phyloP scores from a whole-genome alignment of 2,329 filamentous ascomycete genomes.

The Ophiostoma angusticollis region DNA sequence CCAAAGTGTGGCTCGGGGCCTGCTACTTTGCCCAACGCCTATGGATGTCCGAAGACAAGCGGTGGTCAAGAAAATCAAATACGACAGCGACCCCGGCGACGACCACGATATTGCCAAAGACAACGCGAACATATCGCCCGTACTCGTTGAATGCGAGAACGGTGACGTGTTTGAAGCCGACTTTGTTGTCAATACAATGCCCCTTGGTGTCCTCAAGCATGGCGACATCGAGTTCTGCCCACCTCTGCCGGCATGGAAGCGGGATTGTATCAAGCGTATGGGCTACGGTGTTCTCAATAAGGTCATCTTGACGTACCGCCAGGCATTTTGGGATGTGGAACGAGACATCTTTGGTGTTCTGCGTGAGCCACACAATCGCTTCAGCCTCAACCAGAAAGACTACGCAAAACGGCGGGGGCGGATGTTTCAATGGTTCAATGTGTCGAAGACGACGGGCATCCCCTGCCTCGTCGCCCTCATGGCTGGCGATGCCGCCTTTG shows the following conservation, averaged over 20 bases:
- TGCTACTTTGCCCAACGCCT: slow-evolving; percentile 63
- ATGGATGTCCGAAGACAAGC: slow-evolving; percentile 66
- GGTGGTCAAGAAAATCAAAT: slow-evolving; percentile 57
- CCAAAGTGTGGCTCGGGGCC: slow-evolving; percentile 77
- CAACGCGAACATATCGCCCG: neutral
- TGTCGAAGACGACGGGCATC: slow-evolving; percentile 75
- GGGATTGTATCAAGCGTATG: slow-evolving; percentile 63
- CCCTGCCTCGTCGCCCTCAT: slow-evolving; percentile 84
- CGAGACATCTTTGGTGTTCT: slow-evolving; percentile 91
- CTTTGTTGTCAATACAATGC: slow-evolving; percentile 78
- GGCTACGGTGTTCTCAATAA: slow-evolving; percentile 95
- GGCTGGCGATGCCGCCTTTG: slow-evolving; percentile 86
- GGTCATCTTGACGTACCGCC: slow-evolving; percentile 77
- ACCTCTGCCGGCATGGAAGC: slow-evolving; percentile 77
- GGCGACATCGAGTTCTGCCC: slow-evolving; percentile 75
- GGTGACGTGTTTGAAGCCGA: slow-evolving; percentile 72
- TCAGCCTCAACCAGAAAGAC: slow-evolving; percentile 65
- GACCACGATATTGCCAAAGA: neutral
- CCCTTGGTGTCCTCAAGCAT: slow-evolving; percentile 84
- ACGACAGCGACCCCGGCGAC: slow-evolving; percentile 28
- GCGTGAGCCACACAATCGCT: slow-evolving; percentile 54
- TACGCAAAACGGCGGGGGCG: slow-evolving; percentile 72
- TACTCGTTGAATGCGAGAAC: slow-evolving; percentile 59
- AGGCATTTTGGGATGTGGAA: slow-evolving; percentile 79
- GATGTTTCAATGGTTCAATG: slow-evolving; percentile 98